Evolutionary conservation across 441 rosid species (phyloP).

Genomic region (California macrophylla): DNA sequence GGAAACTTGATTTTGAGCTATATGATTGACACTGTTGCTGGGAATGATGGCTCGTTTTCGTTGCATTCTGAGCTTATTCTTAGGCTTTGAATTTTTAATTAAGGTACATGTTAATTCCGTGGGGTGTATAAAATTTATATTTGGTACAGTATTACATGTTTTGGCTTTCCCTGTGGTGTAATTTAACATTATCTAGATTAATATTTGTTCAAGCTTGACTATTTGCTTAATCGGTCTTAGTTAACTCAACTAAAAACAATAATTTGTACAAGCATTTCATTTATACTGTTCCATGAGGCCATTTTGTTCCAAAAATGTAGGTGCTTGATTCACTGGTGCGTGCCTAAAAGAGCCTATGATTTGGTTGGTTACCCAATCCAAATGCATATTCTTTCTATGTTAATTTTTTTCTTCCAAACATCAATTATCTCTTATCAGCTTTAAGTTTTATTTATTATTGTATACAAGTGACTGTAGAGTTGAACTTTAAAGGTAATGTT

Average conservation of each 20-base stretch:
- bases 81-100: not conserved
- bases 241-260: not conserved
- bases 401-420: not conserved
- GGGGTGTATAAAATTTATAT: not conserved
- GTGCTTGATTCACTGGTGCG: not conserved
- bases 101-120: not conserved
- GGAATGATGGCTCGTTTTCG: not conserved
- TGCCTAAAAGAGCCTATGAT: not conserved
- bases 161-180: not conserved
- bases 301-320: not conserved
- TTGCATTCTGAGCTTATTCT: not conserved
- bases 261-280: not conserved
- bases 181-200: not conserved
- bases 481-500: not conserved
- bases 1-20: not conserved
- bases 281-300: not conserved
- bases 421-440: not conserved
- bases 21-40: not conserved
- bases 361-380: not conserved
- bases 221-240: not conserved
- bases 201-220: not conserved
- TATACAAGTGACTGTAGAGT: not conserved
- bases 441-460: not conserved
- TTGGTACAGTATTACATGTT: not conserved
- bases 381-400: not conserved